phyloP scores from a whole-genome alignment of 148 eudicot species.

The Tetragonia tetragonoides region DNA sequence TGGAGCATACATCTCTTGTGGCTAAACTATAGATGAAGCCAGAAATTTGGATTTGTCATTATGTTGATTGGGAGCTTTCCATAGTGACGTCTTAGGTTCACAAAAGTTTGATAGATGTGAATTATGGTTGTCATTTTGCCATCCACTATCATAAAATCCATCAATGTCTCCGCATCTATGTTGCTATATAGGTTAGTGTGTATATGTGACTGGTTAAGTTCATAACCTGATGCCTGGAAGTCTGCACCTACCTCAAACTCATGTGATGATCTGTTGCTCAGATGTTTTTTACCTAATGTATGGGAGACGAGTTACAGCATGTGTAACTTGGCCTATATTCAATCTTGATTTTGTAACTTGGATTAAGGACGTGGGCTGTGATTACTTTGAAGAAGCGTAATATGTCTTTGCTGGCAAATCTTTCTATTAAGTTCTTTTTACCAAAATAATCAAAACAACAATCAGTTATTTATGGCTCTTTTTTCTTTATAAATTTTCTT shows the following conservation, averaged over 20 bases:
- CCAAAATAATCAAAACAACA: not conserved
- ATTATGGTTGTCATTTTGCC: too few species aligned
- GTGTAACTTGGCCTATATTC: too few species aligned
- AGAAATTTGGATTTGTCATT: not conserved
- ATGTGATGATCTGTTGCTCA: too few species aligned
- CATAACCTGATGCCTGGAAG: too few species aligned
- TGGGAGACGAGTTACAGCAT: too few species aligned
- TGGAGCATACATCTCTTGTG: not conserved
- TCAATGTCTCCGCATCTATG: too few species aligned
- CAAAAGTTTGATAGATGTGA: too few species aligned
- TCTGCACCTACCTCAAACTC: too few species aligned
- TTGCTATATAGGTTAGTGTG: too few species aligned
- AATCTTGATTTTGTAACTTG: not conserved
- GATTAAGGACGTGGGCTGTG: not conserved
- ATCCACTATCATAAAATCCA: too few species aligned
- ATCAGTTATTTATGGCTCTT: not conserved
- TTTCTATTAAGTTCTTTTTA: not conserved
- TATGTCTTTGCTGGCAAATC: not conserved
- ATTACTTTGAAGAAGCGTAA: not conserved
- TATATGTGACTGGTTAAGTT: too few species aligned
- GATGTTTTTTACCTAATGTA: too few species aligned
- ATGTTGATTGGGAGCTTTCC: not conserved
- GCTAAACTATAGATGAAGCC: not conserved
- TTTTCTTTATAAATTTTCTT: not conserved
- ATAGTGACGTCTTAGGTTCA: not conserved